phyloP scores from a whole-genome alignment of 208 protist genomes.

The Acanthamoeba lugdunensis region DNA sequence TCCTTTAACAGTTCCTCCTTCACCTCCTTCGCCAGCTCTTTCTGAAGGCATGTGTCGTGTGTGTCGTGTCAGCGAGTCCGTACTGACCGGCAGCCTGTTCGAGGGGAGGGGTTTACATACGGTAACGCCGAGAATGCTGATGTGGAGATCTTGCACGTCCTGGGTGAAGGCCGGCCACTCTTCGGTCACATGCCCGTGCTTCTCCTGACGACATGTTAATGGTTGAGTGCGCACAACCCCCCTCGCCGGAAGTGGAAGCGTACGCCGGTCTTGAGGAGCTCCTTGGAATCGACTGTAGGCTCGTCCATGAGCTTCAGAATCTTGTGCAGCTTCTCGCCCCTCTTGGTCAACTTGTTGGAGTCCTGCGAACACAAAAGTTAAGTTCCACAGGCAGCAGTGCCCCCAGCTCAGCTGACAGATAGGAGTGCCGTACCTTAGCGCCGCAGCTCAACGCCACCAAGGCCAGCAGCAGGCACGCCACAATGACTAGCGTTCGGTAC shows the following conservation, averaged over 20 bases:
- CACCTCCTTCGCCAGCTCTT: neutral
- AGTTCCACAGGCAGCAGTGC: neutral
- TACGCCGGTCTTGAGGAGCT: neutral
- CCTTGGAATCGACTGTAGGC: neutral
- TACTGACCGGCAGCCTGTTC: no score
- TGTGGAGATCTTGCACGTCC: conserved; percentile 13
- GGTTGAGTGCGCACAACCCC: neutral
- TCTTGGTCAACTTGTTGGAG: neutral
- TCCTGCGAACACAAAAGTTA: neutral
- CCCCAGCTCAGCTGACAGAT: neutral
- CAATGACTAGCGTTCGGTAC: no score
- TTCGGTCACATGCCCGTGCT: conserved; percentile 28
- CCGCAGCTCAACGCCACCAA: neutral
- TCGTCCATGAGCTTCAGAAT: conserved; percentile 8
- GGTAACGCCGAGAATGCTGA: neutral
- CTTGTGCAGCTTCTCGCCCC: neutral
- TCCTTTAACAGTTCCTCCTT: neutral
- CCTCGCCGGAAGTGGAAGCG: neutral
- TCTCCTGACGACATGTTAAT: neutral
- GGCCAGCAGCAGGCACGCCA: neutral
- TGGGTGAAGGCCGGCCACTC: neutral
- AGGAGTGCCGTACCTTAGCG: neutral
- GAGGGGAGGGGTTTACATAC: neutral
- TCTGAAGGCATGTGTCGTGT: neutral
- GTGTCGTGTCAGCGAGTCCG: neutral